Evolutionary conservation across 305 asterid species (phyloP), one percentile per base, ranked within the genome.

Genomic region (Petunia hybrid): DNA sequence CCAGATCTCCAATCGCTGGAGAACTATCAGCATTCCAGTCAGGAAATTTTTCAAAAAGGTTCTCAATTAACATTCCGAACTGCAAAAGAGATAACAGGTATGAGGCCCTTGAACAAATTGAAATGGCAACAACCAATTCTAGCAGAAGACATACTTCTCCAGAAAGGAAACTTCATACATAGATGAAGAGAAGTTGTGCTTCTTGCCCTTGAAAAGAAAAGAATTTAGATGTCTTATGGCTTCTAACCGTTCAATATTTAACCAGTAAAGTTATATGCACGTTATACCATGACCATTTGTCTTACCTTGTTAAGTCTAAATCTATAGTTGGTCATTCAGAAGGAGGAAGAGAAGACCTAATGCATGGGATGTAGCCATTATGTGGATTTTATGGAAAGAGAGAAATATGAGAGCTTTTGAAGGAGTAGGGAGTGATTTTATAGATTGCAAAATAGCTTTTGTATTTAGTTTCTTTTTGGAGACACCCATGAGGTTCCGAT

Each of bases 61-160:
- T 89, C 81, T 94, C 98, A 16, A 95, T 95, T 48, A 95, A 88
- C 98, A 94, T 95, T 14, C 98, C 98, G 73, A 95, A 95, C 99
- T 94, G 95, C 87, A 89, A 86, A 57, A 62, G 14, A 78, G 53
- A 57, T 84, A 59, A 41, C 48, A 40, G 76, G 48, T 73, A 48
- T 76, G 61, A 71, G 57, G 1, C 38, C 40, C 73, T 61, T 14
- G 10, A 31, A 45, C 60, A 70, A 69, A 69, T 69, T 5, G 3
- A 40, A 31, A 71, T 5, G 62, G 78, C 38, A 13, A 73, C 63
- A 51, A 73, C 48, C 63, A 35, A 12, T 39, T 71, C 45, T 48
- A 48, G 62, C 48, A 13, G 31, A 35, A 71, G 61, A 12, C 3
- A 48, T 22, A 36, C 13, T 71, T 6, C 10, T 71, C 35, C 78